phyloP scores from a whole-genome alignment of 331 rosid genomes.

The Dryas integrifolia region DNA sequence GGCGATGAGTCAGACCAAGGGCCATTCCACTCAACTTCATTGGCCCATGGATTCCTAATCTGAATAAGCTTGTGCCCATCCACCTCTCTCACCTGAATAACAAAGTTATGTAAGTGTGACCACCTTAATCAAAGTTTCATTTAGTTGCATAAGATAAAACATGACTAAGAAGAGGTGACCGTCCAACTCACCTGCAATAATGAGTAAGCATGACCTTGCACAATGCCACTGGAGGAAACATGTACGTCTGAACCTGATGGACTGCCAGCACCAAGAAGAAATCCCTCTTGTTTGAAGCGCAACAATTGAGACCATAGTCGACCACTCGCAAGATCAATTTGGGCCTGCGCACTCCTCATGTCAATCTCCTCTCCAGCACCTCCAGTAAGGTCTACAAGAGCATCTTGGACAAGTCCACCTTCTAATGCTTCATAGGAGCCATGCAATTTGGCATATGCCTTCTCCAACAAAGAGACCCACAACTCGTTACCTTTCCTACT shows the following conservation, averaged over 20 bases:
- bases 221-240: conserved; percentile 96
- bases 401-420: conserved; percentile 99
- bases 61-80: conserved; percentile 98
- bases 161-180: neutral
- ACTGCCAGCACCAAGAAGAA: conserved; percentile 98
- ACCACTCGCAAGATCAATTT: conserved; percentile 99
- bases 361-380: conserved; percentile 99
- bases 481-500: conserved; percentile 89
- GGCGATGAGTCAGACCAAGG: conserved; percentile 96
- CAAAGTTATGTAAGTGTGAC: conserved; percentile 10
- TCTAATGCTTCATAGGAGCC: conserved; percentile 98
- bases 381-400: conserved; percentile 98
- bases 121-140: conserved; percentile 11
- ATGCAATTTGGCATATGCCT: conserved; percentile 99
- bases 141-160: neutral
- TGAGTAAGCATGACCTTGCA: conserved; percentile 99
- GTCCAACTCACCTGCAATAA: conserved; percentile 67
- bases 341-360: conserved; percentile 95
- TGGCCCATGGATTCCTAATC: conserved; percentile 99
- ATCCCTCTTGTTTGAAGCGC: conserved; percentile 96
- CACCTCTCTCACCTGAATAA: conserved; percentile 76
- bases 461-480: conserved; percentile 97
- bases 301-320: conserved; percentile 94
- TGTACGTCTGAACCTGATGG: conserved; percentile 98
- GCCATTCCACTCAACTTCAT: conserved; percentile 99